phyloP scores from a whole-genome alignment of 768 basidiomycete genomes.

The Phlegmacium glaucopus region DNA sequence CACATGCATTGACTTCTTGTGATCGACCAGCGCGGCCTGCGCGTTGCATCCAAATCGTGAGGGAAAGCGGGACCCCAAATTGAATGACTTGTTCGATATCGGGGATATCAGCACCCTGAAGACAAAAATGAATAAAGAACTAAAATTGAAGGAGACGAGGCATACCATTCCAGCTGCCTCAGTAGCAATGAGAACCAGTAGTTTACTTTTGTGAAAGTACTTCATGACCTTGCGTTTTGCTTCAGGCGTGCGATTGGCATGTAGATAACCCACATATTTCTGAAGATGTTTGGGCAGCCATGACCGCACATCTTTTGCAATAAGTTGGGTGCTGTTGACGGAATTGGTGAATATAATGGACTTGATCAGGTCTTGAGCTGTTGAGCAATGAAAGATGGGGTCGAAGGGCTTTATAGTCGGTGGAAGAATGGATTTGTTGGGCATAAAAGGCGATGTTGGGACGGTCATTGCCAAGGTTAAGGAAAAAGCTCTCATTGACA shows the following conservation, averaged over 20 bases:
- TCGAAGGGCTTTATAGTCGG: slow-evolving; percentile 20
- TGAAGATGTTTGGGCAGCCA: slow-evolving; percentile 11
- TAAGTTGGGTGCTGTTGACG: slow-evolving; percentile 15
- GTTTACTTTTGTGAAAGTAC: slow-evolving; percentile 19
- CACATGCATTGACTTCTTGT: slow-evolving; percentile 17
- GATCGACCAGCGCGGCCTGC: slow-evolving; percentile 25
- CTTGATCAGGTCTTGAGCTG: slow-evolving; percentile 14
- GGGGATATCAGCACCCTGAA: slow-evolving; percentile 32
- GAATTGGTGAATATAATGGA: slow-evolving; percentile 22
- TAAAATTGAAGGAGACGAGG: background rate
- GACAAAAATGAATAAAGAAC: background rate
- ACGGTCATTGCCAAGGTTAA: slow-evolving; percentile 35
- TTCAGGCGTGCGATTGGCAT: slow-evolving; percentile 16
- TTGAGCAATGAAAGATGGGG: slow-evolving; percentile 4
- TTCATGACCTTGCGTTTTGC: slow-evolving; percentile 23
- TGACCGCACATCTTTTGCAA: slow-evolving; percentile 7
- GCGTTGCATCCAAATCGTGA: slow-evolving; percentile 31
- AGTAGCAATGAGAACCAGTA: slow-evolving; percentile 26
- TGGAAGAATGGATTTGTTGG: slow-evolving; percentile 16
- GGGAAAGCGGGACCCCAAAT: slow-evolving; percentile 28
- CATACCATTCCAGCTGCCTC: slow-evolving; percentile 37
- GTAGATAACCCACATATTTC: slow-evolving; percentile 19
- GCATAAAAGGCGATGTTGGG: slow-evolving; percentile 30
- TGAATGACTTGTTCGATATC: slow-evolving; percentile 34
- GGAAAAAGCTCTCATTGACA: slow-evolving; percentile 17